Conservation (phyloP, 2,329 filamentous ascomycete genomes). For the Colletotrichum kahawae region DNA sequence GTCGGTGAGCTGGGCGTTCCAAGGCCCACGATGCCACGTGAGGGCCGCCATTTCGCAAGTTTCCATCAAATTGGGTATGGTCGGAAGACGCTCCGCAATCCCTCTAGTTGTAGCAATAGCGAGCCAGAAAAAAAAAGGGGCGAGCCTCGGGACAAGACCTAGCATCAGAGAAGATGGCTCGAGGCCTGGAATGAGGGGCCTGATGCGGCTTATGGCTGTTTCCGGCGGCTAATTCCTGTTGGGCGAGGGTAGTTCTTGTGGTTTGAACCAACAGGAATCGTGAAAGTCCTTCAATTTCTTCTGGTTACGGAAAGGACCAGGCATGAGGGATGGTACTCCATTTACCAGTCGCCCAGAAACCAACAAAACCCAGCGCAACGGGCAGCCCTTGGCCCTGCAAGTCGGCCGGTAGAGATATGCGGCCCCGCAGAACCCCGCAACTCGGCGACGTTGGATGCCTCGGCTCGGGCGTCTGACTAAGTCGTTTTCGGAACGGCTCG, state of each 20-base stretch:
- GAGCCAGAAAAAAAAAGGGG: not conserved
- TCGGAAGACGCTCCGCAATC: not conserved
- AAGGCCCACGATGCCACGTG: not conserved
- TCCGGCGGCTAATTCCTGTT: not conserved
- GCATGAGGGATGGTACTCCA: not conserved
- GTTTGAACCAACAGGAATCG: not conserved
- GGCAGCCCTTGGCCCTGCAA: not conserved
- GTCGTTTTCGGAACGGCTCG: not conserved
- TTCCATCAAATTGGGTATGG: conserved; percentile 6
- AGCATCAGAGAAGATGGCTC: not conserved
- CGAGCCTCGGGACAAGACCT: conserved; percentile 10
- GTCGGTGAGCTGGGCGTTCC: not conserved
- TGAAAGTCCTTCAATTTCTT: not conserved
- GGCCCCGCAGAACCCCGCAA: conserved; percentile 8
- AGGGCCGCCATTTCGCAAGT: conserved; percentile 4
- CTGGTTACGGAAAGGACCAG: not conserved
- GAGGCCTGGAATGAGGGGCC: not conserved
- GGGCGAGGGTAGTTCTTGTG: not conserved
- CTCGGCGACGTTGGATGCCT: conserved; percentile 1
- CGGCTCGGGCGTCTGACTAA: not conserved
- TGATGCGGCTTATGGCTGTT: not conserved
- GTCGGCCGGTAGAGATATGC: conserved; percentile 9
- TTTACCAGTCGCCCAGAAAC: not conserved
- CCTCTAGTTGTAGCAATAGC: not conserved
- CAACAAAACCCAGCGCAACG: not conserved